Evolutionary conservation across 768 basidiomycete species (phyloP), one percentile per base, ranked within the genome.

Genomic region (Fomitopsis pulvina): DNA sequence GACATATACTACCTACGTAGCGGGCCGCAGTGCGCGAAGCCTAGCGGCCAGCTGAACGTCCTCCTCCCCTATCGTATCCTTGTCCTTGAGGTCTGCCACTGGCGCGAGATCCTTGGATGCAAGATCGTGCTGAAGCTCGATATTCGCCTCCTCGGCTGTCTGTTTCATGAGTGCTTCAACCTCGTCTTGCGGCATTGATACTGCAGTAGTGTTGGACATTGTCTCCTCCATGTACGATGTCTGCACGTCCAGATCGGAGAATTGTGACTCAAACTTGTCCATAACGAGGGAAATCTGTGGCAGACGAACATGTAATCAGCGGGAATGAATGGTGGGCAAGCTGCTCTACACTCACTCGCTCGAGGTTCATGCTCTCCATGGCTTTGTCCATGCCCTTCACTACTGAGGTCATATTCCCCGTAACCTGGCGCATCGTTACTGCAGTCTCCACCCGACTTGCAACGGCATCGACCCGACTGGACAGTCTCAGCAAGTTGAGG

Each of bases 291-390:
- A 95, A 62, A 99, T 98, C 95, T 97, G 64, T 7, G 40, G 3
- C 39, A 47, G 20, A 6, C 22, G 37, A 9, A 32, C 22, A 25
- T 28, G 29, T 3, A 18, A 4, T 40, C 8, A n/a, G 45, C 16
- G 10, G 39, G 37, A 28, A 28, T 28, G 40, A 6, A 29, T 11
- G 20, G n/a, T 34, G 52, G 45, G 28, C 32, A 14, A 39, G 9
- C 24, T 20, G 18, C 2, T 29, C 16, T 21, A 29, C 11, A 72
- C 83, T 63, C 61, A 96, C 95, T 65, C 86, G 78, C 60, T 99
- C 96, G 50, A 98, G 79, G 72, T 99, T 98, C 96, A 99, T 99
- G 68, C 77, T 87, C 59, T 96, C 88, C 96, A 99, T 98, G 3
- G 96, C 96, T 64, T 87, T 90, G 66, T 99, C 96, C 96, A 99